phyloP scores from a whole-genome alignment of 768 basidiomycete genomes.

The Boletus rex-veris region DNA sequence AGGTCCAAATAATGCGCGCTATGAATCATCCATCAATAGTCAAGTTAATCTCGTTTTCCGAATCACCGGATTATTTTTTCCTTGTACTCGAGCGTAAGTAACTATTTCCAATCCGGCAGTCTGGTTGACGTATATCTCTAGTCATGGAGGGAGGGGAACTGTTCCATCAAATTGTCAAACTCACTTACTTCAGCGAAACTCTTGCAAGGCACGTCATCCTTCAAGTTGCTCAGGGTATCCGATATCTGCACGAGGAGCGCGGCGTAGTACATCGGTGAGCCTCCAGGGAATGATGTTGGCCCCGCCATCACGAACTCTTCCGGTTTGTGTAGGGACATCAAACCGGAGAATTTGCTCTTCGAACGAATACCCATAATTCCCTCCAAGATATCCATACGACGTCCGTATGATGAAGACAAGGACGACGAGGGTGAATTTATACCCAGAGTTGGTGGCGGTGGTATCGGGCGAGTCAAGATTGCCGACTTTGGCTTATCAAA shows the following conservation, averaged over 20 bases:
- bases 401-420: conserved; percentile 97
- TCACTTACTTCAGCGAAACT: conserved; percentile 97
- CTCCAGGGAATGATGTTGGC: not conserved
- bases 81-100: conserved; percentile 83
- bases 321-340: conserved; percentile 67
- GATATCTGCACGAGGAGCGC: conserved; percentile 94
- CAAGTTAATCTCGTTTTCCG: conserved; percentile 87
- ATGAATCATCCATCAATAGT: conserved; percentile 90
- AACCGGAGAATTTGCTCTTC: conserved; percentile 96
- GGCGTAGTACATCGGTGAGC: conserved; percentile 90
- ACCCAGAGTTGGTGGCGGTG: conserved; percentile 90
- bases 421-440: conserved; percentile 97
- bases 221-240: conserved; percentile 91
- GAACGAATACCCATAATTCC: conserved; percentile 89
- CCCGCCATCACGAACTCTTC: not conserved
- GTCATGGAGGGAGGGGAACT: conserved; percentile 98
- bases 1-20: conserved; percentile 99
- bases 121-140: conserved; percentile 30
- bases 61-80: conserved; percentile 92
- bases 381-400: conserved; percentile 65
- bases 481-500: conserved; percentile 98
- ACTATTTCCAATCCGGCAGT: not conserved
- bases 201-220: conserved; percentile 96
- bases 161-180: conserved; percentile 98
- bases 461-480: conserved; percentile 97